Conservation (phyloP, 108 stramenopile species). For the Stephanodiscus minutulus region DNA sequence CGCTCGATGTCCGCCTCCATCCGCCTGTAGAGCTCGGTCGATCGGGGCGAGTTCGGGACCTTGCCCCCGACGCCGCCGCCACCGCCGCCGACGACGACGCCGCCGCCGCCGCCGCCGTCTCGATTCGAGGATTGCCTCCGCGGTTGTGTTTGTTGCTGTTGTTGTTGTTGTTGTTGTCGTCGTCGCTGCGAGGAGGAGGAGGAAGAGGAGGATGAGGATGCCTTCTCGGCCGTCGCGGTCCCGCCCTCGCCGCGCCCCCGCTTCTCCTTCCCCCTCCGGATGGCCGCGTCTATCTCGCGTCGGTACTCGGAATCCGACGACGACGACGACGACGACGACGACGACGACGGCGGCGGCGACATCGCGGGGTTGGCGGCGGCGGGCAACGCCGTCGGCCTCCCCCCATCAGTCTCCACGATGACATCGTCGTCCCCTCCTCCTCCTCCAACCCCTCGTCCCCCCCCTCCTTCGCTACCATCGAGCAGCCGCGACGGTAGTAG, state of each 20-base stretch:
- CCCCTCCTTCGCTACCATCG: background rate
- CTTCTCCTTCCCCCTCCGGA: background rate
- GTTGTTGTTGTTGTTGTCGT: background rate
- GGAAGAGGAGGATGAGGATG: background rate
- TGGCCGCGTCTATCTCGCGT: conserved; percentile 10
- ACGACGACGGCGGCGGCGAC: too few relatives aligned
- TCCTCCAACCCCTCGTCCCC: background rate
- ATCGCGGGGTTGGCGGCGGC: too few relatives aligned
- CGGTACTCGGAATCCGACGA: conserved; percentile 11
- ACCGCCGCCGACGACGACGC: too few relatives aligned
- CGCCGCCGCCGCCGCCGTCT: background rate
- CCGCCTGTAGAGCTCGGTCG: conserved; percentile 26
- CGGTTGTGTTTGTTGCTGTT: background rate
- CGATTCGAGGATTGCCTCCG: background rate
- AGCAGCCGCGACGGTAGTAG: too few relatives aligned
- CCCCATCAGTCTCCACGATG: too few relatives aligned
- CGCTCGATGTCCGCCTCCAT: conserved; percentile 40
- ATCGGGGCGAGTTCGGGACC: conserved; percentile 9
- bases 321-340: conserved; percentile 11
- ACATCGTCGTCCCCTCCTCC: too few relatives aligned
- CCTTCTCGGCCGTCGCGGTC: background rate
- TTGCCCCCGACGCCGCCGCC: too few relatives aligned
- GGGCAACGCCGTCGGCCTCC: too few relatives aligned
- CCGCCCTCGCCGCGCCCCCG: background rate
- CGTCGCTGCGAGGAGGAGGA: background rate